A percentile compares a stretch with the other conserved stretches of the same genome.
Evolutionary conservation across 495 filamentous ascomycete species (phyloP).

Genomic region (Aspergillus panamensis): DNA sequence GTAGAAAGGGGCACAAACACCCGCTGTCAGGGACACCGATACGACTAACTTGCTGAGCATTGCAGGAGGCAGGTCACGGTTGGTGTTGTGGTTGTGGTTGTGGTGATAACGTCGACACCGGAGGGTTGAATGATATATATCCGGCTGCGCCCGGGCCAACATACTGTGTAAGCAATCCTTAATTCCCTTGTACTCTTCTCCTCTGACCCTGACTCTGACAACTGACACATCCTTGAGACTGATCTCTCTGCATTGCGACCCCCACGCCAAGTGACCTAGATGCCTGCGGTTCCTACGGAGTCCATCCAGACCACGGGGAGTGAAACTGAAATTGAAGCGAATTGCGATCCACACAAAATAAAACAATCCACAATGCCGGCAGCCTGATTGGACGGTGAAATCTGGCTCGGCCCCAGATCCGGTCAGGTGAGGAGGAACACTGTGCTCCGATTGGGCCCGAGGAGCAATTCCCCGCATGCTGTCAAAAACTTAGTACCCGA

Average conservation of each 20-base stretch:
- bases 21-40: slow-evolving; percentile 2
- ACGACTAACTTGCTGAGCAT: not conserved
- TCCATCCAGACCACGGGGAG: no score
- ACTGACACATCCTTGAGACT: no score
- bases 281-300: no score
- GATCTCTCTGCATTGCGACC: no score
- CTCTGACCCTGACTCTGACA: no score
- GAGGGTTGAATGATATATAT: not conserved
- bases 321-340: no score
- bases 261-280: no score
- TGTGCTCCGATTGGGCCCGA: slow-evolving; percentile 6
- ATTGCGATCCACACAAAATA: not conserved
- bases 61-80: not conserved
- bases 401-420: not conserved
- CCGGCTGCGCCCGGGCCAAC: no score
- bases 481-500: no score
- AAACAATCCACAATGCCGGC: not conserved
- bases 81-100: not conserved
- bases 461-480: not conserved
- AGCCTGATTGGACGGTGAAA: not conserved
- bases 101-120: not conserved
- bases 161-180: no score
- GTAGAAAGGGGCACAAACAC: slow-evolving; percentile 10
- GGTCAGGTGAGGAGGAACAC: not conserved
- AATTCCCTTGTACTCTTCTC: no score